Evolutionary conservation across 148 eudicot species (phyloP).

Genomic region (Suaeda aralocaspica): DNA sequence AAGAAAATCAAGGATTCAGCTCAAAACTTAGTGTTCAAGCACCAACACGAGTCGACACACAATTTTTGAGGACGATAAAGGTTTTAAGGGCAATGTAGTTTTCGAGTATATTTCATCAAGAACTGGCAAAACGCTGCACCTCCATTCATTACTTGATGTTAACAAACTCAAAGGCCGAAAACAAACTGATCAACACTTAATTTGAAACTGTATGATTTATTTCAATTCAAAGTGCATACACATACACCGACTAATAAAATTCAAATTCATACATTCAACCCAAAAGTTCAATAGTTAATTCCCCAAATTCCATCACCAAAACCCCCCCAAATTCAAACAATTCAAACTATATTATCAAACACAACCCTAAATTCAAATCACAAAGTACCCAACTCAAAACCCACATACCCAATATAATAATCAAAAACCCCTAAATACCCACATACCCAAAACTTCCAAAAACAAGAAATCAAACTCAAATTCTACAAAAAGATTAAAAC

Average conservation of each 20-base stretch:
- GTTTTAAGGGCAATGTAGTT: too few relatives aligned
- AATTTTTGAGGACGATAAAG: too few relatives aligned
- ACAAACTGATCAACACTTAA: too few relatives aligned
- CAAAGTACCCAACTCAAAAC: not conserved
- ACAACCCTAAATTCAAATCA: not conserved
- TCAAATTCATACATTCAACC: not conserved
- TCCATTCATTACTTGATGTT: too few relatives aligned
- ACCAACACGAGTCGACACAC: too few relatives aligned
- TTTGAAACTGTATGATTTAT: not conserved
- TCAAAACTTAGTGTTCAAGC: too few relatives aligned
- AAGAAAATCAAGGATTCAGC: too few relatives aligned
- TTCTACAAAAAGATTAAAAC: not conserved
- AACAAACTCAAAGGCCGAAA: too few relatives aligned
- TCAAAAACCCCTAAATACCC: not conserved
- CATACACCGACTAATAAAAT: not conserved
- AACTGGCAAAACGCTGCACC: too few relatives aligned
- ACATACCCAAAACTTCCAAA: conserved; percentile 1
- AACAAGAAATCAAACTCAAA: conserved; percentile 1
- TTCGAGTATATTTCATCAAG: too few relatives aligned
- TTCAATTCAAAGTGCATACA: not conserved
- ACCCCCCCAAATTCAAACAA: not conserved
- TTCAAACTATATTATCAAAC: not conserved
- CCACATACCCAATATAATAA: not conserved
- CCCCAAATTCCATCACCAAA: not conserved
- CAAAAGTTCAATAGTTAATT: not conserved